phyloP scores from a whole-genome alignment of 352 stramenopile genomes.

The Pythium coloratum region DNA sequence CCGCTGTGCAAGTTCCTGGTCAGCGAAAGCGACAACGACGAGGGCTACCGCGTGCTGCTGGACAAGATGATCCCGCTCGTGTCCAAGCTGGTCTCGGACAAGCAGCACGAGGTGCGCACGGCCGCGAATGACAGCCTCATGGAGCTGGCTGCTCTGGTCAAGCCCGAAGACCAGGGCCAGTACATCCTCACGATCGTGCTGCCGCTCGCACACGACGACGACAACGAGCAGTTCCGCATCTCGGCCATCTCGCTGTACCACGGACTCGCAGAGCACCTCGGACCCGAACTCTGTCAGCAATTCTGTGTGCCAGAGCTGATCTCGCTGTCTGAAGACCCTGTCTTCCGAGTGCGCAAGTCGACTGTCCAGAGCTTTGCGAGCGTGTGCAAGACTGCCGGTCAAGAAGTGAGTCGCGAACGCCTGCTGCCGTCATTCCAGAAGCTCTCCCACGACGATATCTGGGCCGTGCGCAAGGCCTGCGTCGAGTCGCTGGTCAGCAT shows the following conservation, averaged over 20 bases:
- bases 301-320: conserved; percentile 94
- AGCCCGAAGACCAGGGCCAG: conserved; percentile 85
- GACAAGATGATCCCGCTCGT: conserved; percentile 80
- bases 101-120: conserved; percentile 86
- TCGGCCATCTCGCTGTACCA: conserved; percentile 92
- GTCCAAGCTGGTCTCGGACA: conserved; percentile 78
- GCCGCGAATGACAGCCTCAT: conserved; percentile 87
- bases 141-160: conserved; percentile 83
- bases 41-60: conserved; percentile 74
- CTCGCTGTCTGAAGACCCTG: conserved; percentile 87
- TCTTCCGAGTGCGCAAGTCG: conserved; percentile 92
- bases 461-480: conserved; percentile 91
- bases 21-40: conserved; percentile 30
- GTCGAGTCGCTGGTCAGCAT: conserved; percentile 90
- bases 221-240: conserved; percentile 93
- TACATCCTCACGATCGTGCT: conserved; percentile 94
- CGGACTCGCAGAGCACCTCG: conserved; percentile 87
- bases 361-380: conserved; percentile 91
- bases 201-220: conserved; percentile 88
- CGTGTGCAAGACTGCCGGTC: conserved; percentile 82
- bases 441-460: conserved; percentile 94
- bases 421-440: conserved; percentile 90
- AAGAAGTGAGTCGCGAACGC: conserved; percentile 74
- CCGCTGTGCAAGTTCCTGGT: conserved; percentile 74
- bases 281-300: conserved; percentile 89